A percentile compares a stretch with the other conserved stretches of the same genome.
Conservation (phyloP, 2,329 filamentous ascomycete genomes). For the Penicillium sp. region DNA sequence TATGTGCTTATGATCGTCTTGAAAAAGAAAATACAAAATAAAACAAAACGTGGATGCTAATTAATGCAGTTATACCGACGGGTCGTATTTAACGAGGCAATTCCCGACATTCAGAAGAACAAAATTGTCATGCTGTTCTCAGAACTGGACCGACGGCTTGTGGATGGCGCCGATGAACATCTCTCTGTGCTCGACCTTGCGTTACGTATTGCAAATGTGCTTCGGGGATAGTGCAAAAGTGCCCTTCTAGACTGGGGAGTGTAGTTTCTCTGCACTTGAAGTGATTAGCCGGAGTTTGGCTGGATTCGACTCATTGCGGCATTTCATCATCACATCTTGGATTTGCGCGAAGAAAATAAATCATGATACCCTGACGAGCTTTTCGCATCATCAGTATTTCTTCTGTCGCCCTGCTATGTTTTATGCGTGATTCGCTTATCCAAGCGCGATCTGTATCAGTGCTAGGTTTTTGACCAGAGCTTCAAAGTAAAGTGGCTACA, state of each 20-base stretch:
- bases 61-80: conserved; percentile 57
- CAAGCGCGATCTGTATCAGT: too few species aligned
- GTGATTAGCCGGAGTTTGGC: conserved; percentile 10
- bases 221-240: conserved; percentile 37
- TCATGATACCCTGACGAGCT: conserved; percentile 12
- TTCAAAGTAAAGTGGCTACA: too few species aligned
- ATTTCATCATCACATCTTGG: conserved; percentile 11
- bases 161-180: conserved; percentile 94
- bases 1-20: conserved; percentile 33
- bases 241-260: neutral
- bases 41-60: conserved; percentile 2
- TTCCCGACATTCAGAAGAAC: conserved; percentile 82
- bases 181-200: conserved; percentile 80
- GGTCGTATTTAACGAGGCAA: conserved; percentile 75
- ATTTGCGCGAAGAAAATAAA: conserved; percentile 7
- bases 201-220: conserved; percentile 69
- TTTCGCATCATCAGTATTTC: too few species aligned
- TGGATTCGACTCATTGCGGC: conserved; percentile 8
- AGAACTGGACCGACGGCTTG: conserved; percentile 85
- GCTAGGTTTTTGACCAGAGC: too few species aligned
- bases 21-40: neutral
- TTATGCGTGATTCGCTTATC: too few species aligned
- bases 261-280: neutral
- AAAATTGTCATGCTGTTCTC: conserved; percentile 85
- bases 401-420: too few species aligned